These are phyloP conservation scores for Hemerocallis citrina DNA, from an alignment of 106 monocot genomes.

Conservation along the genomic window DNA sequence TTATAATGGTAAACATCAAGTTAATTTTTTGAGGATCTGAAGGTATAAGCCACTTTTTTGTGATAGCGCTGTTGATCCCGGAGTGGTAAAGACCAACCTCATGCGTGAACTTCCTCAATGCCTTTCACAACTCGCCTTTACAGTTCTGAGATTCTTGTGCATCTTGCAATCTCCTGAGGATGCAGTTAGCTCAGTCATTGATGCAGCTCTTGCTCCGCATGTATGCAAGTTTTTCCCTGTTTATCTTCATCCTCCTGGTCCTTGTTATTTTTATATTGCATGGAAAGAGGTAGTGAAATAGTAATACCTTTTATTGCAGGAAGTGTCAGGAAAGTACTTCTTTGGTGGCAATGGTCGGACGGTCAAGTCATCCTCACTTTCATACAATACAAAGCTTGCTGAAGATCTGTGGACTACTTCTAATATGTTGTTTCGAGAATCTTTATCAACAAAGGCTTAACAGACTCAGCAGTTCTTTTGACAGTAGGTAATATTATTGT, in stretches of 20 bases:
- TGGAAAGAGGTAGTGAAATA: not conserved
- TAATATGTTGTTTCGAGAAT: slow-evolving; percentile 28
- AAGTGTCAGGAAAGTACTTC: slow-evolving; percentile 71
- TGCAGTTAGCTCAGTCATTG: slow-evolving; percentile 58
- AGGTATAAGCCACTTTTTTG: not conserved
- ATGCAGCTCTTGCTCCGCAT: slow-evolving; percentile 78
- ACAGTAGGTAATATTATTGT: no score
- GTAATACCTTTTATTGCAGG: slow-evolving; percentile 24
- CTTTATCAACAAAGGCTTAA: not conserved
- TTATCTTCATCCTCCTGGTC: not conserved
- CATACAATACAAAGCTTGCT: slow-evolving; percentile 45
- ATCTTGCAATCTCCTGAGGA: slow-evolving; percentile 49
- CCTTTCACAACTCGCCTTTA: slow-evolving; percentile 50
- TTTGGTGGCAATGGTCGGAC: slow-evolving; percentile 79
- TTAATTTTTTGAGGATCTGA: no score
- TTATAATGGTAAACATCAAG: no score
- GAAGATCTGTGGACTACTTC: slow-evolving; percentile 56
- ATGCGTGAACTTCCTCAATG: slow-evolving; percentile 72
- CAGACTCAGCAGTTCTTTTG: no score
- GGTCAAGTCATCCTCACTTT: slow-evolving; percentile 54
- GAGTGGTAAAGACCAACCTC: slow-evolving; percentile 66
- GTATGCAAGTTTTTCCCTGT: slow-evolving; percentile 28
- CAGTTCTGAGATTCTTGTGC: slow-evolving; percentile 26
- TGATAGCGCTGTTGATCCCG: slow-evolving; percentile 82
- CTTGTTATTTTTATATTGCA: not conserved